Evolutionary conservation across 768 basidiomycete species (phyloP).

Genomic region (Jaapia argillacea): DNA sequence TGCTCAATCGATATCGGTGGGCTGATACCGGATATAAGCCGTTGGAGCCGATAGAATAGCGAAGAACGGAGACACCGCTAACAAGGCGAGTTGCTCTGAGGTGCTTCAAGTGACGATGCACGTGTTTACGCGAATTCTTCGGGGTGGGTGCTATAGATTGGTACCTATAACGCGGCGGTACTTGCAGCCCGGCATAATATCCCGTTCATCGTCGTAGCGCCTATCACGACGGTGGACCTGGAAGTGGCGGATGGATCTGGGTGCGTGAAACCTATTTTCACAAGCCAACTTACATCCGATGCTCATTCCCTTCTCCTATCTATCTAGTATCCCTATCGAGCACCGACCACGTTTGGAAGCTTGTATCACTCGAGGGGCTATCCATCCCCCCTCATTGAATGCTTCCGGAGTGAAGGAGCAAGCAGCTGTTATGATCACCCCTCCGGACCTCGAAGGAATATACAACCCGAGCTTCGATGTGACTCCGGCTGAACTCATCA

Average conservation of each 20-base stretch:
- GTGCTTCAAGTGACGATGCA: not conserved
- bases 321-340: slow-evolving; percentile 80
- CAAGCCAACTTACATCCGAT: not conserved
- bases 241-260: slow-evolving; percentile 58
- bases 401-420: slow-evolving; percentile 42
- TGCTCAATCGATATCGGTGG: not conserved
- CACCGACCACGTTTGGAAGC: slow-evolving; percentile 85
- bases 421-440: slow-evolving; percentile 79
- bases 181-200: slow-evolving; percentile 80
- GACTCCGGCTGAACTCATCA: slow-evolving; percentile 87
- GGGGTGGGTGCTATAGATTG: slow-evolving; percentile 45
- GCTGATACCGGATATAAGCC: slow-evolving; percentile 25
- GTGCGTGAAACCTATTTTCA: too few species aligned
- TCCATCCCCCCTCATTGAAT: slow-evolving; percentile 41
- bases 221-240: slow-evolving; percentile 87
- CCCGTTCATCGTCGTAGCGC: slow-evolving; percentile 90
- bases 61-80: slow-evolving; percentile 92
- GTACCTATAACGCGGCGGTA: slow-evolving; percentile 94
- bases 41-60: slow-evolving; percentile 89
- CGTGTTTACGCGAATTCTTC: not conserved
- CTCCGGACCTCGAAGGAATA: slow-evolving; percentile 38
- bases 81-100: slow-evolving; percentile 49
- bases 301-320: slow-evolving; percentile 6
- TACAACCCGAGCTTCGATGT: slow-evolving; percentile 98
- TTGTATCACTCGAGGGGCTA: slow-evolving; percentile 74